Evolutionary conservation across 306 rosid genomes (phyloP), one percentile per base, ranked within the genome.

Genomic region (Inga leiocalycina): DNA sequence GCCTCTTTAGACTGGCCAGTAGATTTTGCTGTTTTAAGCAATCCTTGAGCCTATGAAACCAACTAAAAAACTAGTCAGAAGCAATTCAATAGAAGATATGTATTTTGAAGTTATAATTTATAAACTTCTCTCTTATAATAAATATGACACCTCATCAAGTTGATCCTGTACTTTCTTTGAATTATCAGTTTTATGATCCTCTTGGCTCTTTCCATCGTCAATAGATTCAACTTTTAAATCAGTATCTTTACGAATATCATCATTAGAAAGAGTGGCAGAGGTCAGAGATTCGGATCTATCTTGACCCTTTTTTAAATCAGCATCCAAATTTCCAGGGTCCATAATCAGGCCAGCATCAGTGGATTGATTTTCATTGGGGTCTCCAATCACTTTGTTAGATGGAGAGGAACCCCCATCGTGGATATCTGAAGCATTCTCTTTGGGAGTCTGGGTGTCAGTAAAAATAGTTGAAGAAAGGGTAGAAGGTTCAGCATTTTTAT

Each of bases 1-100:
- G 99, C 99, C 88, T 96, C 99, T 86, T 96, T 96, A 37, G 98
- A 94, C 88, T 92, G 97, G 82, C 99, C 99, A 72, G 98, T 90
- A 77, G 99, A 89, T 84, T 85, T 91, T 56, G 97, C 85, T 59
- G 92, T 90, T 87, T 94, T 91, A 83, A 96, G 99, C 86, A 96
- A 89, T 81, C 98, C 94, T 86, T 92, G 99, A 85, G 99, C 99
- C 99, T 96, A 89, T 84, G 80, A 43, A 8, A 84, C 70, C 91
- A 85, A 88, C 92, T 88, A 89, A 89, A 93, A 83, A 78, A 85
- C 83, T 90, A 85, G 84, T 88, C 87, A 92, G 88, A 87, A 86
- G 86, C 76, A 80, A 71, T 67, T 78, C 57, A 54, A 59, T 77
- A 32, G 17, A 62, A 81, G 71, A 85, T 69, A 74, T 45, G 56